Conservation (phyloP, 2,329 filamentous ascomycete species). For the Nothophoma quercina region DNA sequence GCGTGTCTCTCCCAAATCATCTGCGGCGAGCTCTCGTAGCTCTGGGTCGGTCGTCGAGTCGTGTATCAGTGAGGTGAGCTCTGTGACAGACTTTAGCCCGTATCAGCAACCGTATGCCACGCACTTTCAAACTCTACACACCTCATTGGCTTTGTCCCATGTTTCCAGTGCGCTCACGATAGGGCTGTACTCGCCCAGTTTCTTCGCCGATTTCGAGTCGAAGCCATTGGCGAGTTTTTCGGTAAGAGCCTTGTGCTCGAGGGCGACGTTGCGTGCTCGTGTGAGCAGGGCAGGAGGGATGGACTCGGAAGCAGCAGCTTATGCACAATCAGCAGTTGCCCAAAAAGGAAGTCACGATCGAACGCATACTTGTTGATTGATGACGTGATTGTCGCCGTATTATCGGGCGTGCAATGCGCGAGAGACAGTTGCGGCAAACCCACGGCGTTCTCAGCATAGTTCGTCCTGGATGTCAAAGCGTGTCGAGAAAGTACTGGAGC, state of each 20-base stretch:
- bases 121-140: slow-evolving; percentile 35
- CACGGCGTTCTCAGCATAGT: slow-evolving; percentile 49
- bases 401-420: slow-evolving; percentile 47
- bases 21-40: slow-evolving; percentile 65
- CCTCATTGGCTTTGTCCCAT: slow-evolving; percentile 66
- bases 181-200: slow-evolving; percentile 62
- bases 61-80: slow-evolving; percentile 78
- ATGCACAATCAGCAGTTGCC: slow-evolving; percentile 18
- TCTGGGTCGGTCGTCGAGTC: slow-evolving; percentile 69
- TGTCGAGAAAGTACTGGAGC: slow-evolving; percentile 11
- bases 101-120: slow-evolving; percentile 27
- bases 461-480: slow-evolving; percentile 10
- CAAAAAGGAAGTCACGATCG: not conserved
- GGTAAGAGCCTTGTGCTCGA: slow-evolving; percentile 63
- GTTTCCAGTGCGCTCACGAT: slow-evolving; percentile 62
- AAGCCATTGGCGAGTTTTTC: slow-evolving; percentile 62
- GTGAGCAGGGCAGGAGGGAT: slow-evolving; percentile 64
- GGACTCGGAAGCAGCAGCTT: slow-evolving; percentile 36
- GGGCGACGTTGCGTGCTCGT: slow-evolving; percentile 62
- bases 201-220: slow-evolving; percentile 64
- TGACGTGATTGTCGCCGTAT: slow-evolving; percentile 36
- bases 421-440: slow-evolving; percentile 59
- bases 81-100: slow-evolving; percentile 60
- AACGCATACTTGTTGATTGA: slow-evolving; percentile 35
- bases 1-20: slow-evolving; percentile 75